Conservation (phyloP, 2,329 filamentous ascomycete genomes). For the Aspergillus phoenicis region DNA sequence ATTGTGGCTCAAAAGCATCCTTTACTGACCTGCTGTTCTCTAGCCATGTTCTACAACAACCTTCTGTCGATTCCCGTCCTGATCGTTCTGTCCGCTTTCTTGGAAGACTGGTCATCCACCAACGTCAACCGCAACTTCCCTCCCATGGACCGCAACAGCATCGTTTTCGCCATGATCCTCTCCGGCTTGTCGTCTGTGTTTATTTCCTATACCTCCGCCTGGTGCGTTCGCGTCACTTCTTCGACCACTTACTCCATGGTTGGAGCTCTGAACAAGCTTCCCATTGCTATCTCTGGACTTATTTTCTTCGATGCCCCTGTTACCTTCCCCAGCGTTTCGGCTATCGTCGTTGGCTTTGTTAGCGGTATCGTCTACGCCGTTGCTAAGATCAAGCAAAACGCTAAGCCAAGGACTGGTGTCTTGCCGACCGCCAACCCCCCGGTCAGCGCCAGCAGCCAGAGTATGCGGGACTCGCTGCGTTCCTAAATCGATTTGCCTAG, state of each 20-base stretch:
- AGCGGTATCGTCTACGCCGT: slow-evolving; percentile 89
- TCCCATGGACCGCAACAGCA: slow-evolving; percentile 71
- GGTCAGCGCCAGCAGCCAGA: slow-evolving; percentile 89
- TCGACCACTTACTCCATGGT: slow-evolving; percentile 99
- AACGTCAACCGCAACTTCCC: slow-evolving; percentile 92
- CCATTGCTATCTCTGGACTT: slow-evolving; percentile 87
- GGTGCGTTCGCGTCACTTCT: slow-evolving; percentile 96
- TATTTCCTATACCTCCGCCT: slow-evolving; percentile 99
- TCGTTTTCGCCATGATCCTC: slow-evolving; percentile 88
- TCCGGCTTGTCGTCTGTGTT: slow-evolving; percentile 92
- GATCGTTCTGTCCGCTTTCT: slow-evolving; percentile 74
- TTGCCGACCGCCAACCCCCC: slow-evolving; percentile 69
- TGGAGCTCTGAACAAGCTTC: slow-evolving; percentile 95
- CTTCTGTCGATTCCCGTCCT: slow-evolving; percentile 93
- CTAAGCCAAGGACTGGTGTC: slow-evolving; percentile 64
- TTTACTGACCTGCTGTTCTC: slow-evolving; percentile 21
- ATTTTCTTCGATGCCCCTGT: slow-evolving; percentile 95
- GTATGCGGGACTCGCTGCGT: slow-evolving; percentile 82
- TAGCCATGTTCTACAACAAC: slow-evolving; percentile 99
- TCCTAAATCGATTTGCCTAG: slow-evolving; percentile 47
- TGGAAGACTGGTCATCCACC: slow-evolving; percentile 87
- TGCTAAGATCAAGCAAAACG: slow-evolving; percentile 79
- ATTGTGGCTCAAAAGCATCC: not conserved
- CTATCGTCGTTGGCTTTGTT: slow-evolving; percentile 87
- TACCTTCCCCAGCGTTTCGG: slow-evolving; percentile 86